A percentile compares a stretch with the other conserved stretches of the same genome.
Conservation (phyloP, 23 red algal species). For the Gracilaria domingensis region DNA sequence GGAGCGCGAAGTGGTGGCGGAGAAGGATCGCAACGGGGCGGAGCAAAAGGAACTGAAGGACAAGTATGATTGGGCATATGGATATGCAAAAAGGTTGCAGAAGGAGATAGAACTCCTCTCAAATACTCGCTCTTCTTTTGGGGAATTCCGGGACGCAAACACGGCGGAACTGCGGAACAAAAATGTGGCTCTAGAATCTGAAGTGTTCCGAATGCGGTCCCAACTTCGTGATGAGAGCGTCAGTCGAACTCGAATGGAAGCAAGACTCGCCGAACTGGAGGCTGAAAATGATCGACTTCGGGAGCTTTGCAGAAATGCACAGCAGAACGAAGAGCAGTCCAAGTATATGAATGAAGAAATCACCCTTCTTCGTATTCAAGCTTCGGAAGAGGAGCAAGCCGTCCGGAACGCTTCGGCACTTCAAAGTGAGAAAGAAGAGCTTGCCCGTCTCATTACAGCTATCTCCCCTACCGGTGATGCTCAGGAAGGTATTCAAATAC, state of each 20-base stretch:
- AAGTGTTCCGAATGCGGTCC: conserved; percentile 1
- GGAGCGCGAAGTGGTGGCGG: not conserved
- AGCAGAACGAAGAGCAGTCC: conserved; percentile 7
- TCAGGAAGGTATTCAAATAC: conserved; percentile 52
- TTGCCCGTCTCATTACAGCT: conserved; percentile 23
- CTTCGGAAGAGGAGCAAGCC: conserved; percentile 3
- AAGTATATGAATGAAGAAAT: conserved; percentile 30
- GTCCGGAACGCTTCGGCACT: conserved; percentile 14
- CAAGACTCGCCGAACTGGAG: not conserved
- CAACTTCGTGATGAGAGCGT: conserved; percentile 24
- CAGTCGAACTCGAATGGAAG: not conserved
- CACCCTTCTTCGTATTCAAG: conserved; percentile 17
- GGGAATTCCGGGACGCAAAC: conserved; percentile 4
- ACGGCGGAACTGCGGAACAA: not conserved
- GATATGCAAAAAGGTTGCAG: not conserved
- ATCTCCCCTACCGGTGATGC: conserved; percentile 49
- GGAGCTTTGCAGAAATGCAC: conserved; percentile 1
- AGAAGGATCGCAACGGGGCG: not conserved
- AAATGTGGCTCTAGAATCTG: conserved; percentile 14
- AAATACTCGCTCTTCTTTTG: not conserved
- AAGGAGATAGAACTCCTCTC: conserved; percentile 25
- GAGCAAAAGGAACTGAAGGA: conserved; percentile 14
- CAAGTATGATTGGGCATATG: not conserved
- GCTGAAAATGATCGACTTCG: conserved; percentile 23
- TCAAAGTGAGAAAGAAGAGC: conserved; percentile 55